Evolutionary conservation across 2,329 filamentous ascomycete species (phyloP), one percentile per base, ranked within the genome.

Genomic region (Didymosphaeria variabile): DNA sequence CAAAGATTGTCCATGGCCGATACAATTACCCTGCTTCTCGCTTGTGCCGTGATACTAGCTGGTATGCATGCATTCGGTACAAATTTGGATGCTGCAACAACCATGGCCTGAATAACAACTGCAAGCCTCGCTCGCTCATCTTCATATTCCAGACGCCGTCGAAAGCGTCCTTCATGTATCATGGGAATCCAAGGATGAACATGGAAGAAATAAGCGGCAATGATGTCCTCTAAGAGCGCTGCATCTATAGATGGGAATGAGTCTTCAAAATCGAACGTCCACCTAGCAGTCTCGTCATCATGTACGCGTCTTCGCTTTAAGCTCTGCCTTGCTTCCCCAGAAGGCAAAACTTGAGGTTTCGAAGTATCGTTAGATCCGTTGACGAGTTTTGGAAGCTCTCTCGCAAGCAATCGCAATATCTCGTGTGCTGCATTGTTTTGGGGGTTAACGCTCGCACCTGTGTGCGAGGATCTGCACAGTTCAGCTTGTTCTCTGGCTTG

Each of bases 161-260:
- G 51, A 44, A 68, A 68, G 31, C 63, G 50, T 0, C 51, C 55
- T 40, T 68, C 59, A 32, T 68, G 66, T 12, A 68, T 64, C 63
- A 68, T 68, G 2, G 66, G 66, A 8, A 68, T 66, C 62, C 63
- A 66, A 1, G 66, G 66, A 50, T 68, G 66, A 26, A 68, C 36
- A 21, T 64, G 56, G 17, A 42, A 49, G 23, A 68, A 68, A 40
- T 68, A 68, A 1, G 63, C 61, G 5, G 47, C 38, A 13, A 68
- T 8, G 15, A 59, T 59, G 15, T 58, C 44, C 23, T 63, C 56
- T 21, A 67, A 38, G 9, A 51, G 38, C 6, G 59, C 57, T 2
- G 47, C 0, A 21, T 29, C 23, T 15, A 60, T 59, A 29, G 60
- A 32, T 15, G 26, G 7, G 8, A 58, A 42, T 3, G 49, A 23